Base-by-base conservation (phyloP, 306 rosid genomes). In the Luffa acutangula region DNA sequence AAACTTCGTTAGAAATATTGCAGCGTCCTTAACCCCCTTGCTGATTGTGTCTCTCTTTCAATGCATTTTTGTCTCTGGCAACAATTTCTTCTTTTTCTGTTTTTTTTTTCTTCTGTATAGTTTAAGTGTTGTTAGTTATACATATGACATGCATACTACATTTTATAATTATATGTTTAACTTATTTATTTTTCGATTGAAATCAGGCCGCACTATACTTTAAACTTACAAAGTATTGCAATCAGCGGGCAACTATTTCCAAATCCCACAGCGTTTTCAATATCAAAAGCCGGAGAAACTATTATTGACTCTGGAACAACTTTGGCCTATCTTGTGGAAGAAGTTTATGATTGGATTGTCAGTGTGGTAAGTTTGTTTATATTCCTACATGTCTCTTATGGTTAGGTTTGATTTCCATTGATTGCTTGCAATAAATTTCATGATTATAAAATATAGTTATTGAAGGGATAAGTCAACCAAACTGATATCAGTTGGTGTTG, bases 281-380 rank as follows among this genome's bases (percentile, higher is more conserved):
- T 92, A 77, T 89, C 97, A 72, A 86, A 65, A 78, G 79, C 87
- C 66, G 84, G 88, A 62, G 97, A 95, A 82, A 93, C 99, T 41
- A 95, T 93, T 80, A 88, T 95, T 60, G 97, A 95, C 79, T 85
- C 93, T 7, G 97, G 99, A 73, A 95, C 99, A 77, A 93, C 99
- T 62, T 85, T 95, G 87, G 86, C 99, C 37, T 93, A 92, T 85
- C 90, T 95, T 80, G 87, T 92, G 60, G 90, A 84, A 82, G 99
- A 92, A 86, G 99, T 95, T n/a, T 92, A 82, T 51, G 92, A 92
- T 85, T 92, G 97, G 79, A 85, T 95, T 36, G 88, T 93, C 80
- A 78, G 70, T 69, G 87, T 92, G 77, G 99, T 95, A 88, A 87
- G 97, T 87, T 87, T 65, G 15, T 20, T 42, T 13, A 18, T 65